Conservation (phyloP, 768 basidiomycete genomes). For the Trametes coccinea region DNA sequence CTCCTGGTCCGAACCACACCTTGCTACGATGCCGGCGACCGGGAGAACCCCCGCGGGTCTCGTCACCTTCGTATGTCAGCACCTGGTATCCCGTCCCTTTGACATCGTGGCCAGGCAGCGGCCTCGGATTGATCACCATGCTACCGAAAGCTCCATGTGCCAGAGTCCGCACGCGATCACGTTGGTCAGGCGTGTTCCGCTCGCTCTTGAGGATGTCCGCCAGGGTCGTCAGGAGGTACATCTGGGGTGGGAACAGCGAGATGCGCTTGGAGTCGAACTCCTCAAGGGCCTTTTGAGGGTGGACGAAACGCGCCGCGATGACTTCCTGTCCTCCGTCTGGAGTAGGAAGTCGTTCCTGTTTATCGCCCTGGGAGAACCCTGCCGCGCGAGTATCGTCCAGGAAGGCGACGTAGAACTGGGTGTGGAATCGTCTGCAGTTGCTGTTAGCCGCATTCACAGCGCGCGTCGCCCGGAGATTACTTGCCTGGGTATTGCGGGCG, state of each 20-base stretch:
- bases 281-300: slow-evolving; percentile 51
- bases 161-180: slow-evolving; percentile 45
- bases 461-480: neutral
- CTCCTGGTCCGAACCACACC: slow-evolving; percentile 48
- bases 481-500: slow-evolving; percentile 53
- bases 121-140: slow-evolving; percentile 58
- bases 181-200: slow-evolving; percentile 45
- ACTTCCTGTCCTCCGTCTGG: slow-evolving; percentile 74
- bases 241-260: slow-evolving; percentile 72
- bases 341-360: slow-evolving; percentile 60
- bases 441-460: neutral
- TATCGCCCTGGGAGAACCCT: slow-evolving; percentile 53
- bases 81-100: slow-evolving; percentile 42
- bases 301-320: slow-evolving; percentile 64
- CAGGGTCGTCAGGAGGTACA: slow-evolving; percentile 66
- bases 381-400: slow-evolving; percentile 45
- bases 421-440: slow-evolving; percentile 60
- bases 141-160: slow-evolving; percentile 59
- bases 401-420: slow-evolving; percentile 70
- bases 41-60: slow-evolving; percentile 57
- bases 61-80: slow-evolving; percentile 71
- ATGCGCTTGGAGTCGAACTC: slow-evolving; percentile 54
- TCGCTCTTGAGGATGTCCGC: slow-evolving; percentile 49
- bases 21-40: slow-evolving; percentile 62
- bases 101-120: slow-evolving; percentile 39